Evolutionary conservation across 2,329 filamentous ascomycete species (phyloP).

Genomic region (Pseudohalonectria lignicola): DNA sequence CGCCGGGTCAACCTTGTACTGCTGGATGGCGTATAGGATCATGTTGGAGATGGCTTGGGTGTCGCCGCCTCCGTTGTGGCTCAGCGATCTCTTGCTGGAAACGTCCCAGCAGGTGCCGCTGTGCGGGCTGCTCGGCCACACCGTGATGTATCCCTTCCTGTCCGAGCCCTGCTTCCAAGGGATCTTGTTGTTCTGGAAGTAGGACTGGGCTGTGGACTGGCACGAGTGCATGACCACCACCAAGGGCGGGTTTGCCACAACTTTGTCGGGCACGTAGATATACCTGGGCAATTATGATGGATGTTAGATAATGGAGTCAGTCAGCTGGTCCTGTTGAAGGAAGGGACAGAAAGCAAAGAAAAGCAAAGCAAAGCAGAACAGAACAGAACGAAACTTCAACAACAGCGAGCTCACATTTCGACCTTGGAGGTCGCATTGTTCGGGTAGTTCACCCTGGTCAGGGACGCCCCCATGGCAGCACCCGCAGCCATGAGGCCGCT

Average conservation of each 20-base stretch:
- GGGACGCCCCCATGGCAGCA: constrained; percentile 14
- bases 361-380: no score
- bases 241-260: constrained; percentile 19
- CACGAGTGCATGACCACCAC: constrained; percentile 26
- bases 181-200: constrained; percentile 23
- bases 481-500: constrained; percentile 10
- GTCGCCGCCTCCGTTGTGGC: constrained; percentile 21
- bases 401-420: constrained; percentile 22
- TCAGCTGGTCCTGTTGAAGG: no score
- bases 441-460: constrained; percentile 23
- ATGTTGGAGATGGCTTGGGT: constrained; percentile 25
- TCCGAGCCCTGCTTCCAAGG: constrained; percentile 22
- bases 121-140: constrained; percentile 40
- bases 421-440: constrained; percentile 23
- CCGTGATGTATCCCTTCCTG: constrained; percentile 26
- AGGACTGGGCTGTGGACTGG: constrained; percentile 22
- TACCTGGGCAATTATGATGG: constrained; percentile 11
- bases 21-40: constrained; percentile 19
- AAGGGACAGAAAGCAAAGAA: background rate
- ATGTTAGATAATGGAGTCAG: no score
- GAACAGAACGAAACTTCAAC: no score
- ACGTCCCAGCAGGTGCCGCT: constrained; percentile 46
- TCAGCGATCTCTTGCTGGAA: constrained; percentile 27
- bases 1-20: constrained; percentile 17
- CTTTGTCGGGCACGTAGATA: constrained; percentile 23